A percentile compares a stretch with the other conserved stretches of the same genome.
Conservation (phyloP, 352 stramenopile species). For the Phytophthora nicotianae region DNA sequence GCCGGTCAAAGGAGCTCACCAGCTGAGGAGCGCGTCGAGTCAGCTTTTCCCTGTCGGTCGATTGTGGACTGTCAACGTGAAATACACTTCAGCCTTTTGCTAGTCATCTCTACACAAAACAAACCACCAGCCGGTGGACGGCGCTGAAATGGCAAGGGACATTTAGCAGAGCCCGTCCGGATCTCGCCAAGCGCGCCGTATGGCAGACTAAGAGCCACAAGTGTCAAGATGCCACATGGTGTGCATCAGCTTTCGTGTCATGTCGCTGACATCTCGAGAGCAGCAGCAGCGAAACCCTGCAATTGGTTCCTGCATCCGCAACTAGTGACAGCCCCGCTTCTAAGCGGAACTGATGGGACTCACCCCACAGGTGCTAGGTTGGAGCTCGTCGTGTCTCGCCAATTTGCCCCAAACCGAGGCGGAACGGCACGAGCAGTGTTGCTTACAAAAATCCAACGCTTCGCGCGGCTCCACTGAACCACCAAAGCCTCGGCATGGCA, state of each 20-base stretch:
- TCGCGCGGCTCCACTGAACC: background rate
- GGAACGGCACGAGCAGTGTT: background rate
- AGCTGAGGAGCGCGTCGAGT: constrained; percentile 26
- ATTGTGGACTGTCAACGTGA: constrained; percentile 24
- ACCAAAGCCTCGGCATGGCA: background rate
- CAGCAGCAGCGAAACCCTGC: constrained; percentile 23
- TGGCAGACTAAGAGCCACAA: constrained; percentile 32
- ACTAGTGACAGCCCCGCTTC: too few species aligned
- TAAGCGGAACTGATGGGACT: background rate
- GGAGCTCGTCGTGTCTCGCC: constrained; percentile 21
- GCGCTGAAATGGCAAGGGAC: constrained; percentile 34
- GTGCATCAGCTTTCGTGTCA: constrained; percentile 30
- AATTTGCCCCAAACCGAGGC: constrained; percentile 11
- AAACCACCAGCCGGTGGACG: constrained; percentile 25
- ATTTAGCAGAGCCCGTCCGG: constrained; percentile 39
- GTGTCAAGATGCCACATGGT: constrained; percentile 33
- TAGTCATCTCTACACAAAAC: constrained; percentile 24
- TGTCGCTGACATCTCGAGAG: constrained; percentile 41
- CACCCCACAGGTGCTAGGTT: constrained; percentile 19
- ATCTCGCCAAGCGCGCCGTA: constrained; percentile 22
- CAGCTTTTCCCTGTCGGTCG: constrained; percentile 19
- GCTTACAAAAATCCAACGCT: constrained; percentile 17
- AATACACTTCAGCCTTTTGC: constrained; percentile 20
- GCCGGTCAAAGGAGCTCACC: constrained; percentile 23
- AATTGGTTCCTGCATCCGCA: constrained; percentile 14